phyloP scores from a whole-genome alignment of 2,329 filamentous ascomycete genomes.

The Colletotrichum kahawae region DNA sequence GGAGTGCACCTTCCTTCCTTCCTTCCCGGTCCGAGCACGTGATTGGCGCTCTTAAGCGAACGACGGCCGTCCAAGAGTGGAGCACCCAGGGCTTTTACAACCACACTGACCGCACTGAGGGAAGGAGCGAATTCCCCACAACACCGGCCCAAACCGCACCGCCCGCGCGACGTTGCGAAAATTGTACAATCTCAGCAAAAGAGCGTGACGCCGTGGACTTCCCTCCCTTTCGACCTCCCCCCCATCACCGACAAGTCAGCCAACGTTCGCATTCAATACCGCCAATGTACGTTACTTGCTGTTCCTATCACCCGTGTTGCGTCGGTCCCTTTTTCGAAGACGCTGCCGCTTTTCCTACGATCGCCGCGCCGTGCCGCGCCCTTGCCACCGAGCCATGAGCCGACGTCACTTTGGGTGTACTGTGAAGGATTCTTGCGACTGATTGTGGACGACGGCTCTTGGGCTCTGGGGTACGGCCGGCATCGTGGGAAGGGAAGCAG shows the following conservation, averaged over 20 bases:
- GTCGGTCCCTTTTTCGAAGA: neutral
- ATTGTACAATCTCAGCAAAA: constrained; percentile 12
- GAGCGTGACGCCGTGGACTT: neutral
- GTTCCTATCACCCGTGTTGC: too few species aligned
- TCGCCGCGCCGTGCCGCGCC: neutral
- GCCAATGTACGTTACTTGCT: constrained; percentile 13
- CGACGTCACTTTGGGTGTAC: neutral
- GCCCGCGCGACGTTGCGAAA: constrained; percentile 2
- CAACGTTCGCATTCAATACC: constrained; percentile 21
- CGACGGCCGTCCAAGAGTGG: neutral
- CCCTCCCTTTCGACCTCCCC: constrained; percentile 1
- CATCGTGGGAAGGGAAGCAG: neutral
- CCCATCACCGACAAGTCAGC: constrained; percentile 21
- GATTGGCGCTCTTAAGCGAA: constrained; percentile 8
- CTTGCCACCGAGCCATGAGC: neutral
- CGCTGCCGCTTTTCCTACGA: neutral
- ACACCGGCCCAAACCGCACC: neutral
- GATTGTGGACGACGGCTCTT: neutral
- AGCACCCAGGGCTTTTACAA: constrained; percentile 6
- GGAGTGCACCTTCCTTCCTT: neutral
- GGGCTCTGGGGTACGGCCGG: neutral
- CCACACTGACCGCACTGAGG: neutral
- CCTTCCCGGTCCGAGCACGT: neutral
- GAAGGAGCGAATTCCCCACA: neutral
- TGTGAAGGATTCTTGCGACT: neutral